Base-by-base conservation (phyloP, 2,329 filamentous ascomycete genomes). In the Elsinoe necatrix region DNA sequence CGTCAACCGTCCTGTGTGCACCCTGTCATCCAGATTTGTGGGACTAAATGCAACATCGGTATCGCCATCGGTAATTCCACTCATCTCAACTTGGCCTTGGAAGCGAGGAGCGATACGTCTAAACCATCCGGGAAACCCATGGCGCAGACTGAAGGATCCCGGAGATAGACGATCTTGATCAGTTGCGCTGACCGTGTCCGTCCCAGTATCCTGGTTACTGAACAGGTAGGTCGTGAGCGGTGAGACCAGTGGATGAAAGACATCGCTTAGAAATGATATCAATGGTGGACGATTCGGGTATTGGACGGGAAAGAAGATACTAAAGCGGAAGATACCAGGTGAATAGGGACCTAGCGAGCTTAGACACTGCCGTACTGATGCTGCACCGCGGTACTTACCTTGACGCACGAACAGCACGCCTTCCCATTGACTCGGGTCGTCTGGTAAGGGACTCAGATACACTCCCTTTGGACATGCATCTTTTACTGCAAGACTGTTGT, bases 151-250 rank as follows among this genome's bases (percentile, higher is more conserved):
- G 73, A 96, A 95, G 0, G 89, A 88, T 1, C 92, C 93, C 0
- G 92, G 91, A 0, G 90, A 87, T 54, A 96, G 74, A 12, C 87
- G 78, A 67, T 95, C 88, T 31, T 89, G 84, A 64, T 95, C 89
- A 1, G 84, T 86, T 7, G 89, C 88, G 68, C 87, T 92, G 60
- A 91, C 85, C 0, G 88, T 89, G 48, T 87, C 88, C 57, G 81
- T 80, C 60, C 84, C 84, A 60, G 87, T 82, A 34, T 86, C 82
- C 57, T 86, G 85, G 60, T 88, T 90, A 41, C 89, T 87, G 74
- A 95, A 95, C 67, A 89, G 93, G 72, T 95, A 95, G 2, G 89
- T 95, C n/a, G 90, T 95, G 60, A 95, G 78, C 35, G 93, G 91
- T 6, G 91, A 90, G 63, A 97, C 85, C 41, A 98, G 78, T 16